Evolutionary conservation across 2,329 filamentous ascomycete genomes (phyloP), one percentile per base, ranked within the genome.

Genomic region (Fusarium sulawesiense): DNA sequence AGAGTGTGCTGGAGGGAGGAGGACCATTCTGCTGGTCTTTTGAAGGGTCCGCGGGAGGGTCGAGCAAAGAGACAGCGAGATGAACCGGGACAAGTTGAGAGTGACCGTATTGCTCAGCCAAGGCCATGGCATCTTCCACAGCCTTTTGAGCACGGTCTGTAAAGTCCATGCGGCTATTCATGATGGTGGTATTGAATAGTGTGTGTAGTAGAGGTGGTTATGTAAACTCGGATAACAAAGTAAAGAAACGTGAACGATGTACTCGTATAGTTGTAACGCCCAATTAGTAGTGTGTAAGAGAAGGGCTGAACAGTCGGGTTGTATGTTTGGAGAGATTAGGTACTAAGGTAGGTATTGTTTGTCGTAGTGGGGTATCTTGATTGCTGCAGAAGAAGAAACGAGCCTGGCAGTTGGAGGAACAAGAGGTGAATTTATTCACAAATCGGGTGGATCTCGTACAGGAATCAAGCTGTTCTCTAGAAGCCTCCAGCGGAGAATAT

Each of bases 121-220:
- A 87, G 64, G 88, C 86, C 86, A 96, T 94, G 80, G 94, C 93
- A 80, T 98, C 93, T 76, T 92, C 89, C 78, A 99, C 87, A 76
- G 95, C 92, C 84, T 95, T 93, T 79, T 94, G 92, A 72, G 93
- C 96, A 82, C 92, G 87, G 82, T 98, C 95, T 72, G 96, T 99
- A 80, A 98, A 98, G 79, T 97, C 91, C 90, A 94, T 93, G 76
- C 90, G 88, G 55, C 90, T 88, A 81, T 87, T 88, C 92, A 94
- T 93, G 73, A 73, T 88, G 78, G 50, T 21, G 55, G 50, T 62
- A 45, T 51, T 62, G 45, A n/a, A 50, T 37, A 30, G 46, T 48
- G 46, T 40, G 32, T 51, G 40, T 11, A 41, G 18, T 21, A 13
- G 12, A 23, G 23, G 23, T 21, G 11, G n/a, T 21, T 16, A 51